These are phyloP conservation scores for Pleoardoris graminearum DNA, from an alignment of 2,329 filamentous ascomycete species.

Conservation along the genomic window DNA sequence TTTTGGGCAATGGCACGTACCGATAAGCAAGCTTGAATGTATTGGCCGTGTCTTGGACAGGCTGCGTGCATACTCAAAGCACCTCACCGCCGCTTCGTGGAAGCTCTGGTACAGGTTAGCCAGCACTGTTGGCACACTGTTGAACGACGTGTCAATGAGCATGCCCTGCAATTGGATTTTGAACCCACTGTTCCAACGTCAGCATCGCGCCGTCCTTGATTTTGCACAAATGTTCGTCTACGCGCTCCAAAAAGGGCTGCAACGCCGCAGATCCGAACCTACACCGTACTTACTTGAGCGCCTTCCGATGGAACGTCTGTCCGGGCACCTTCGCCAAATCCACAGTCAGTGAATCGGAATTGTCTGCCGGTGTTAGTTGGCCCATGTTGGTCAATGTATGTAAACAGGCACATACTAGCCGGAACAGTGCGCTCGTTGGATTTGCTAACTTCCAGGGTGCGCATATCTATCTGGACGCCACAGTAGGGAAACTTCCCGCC, in stretches of 20 bases:
- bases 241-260: not conserved
- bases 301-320: conserved; percentile 77
- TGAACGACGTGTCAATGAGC: conserved; percentile 80
- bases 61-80: conserved; percentile 63
- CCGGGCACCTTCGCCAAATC: conserved; percentile 74
- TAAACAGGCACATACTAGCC: conserved; percentile 49
- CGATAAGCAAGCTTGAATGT: conserved; percentile 61
- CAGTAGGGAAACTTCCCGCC: conserved; percentile 81
- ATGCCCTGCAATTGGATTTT: conserved; percentile 84
- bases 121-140: conserved; percentile 69
- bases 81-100: conserved; percentile 75
- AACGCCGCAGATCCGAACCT: not conserved
- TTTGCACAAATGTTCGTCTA: conserved; percentile 1
- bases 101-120: conserved; percentile 78
- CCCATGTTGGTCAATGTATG: conserved; percentile 1
- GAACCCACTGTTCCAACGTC: conserved; percentile 59
- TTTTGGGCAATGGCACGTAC: conserved; percentile 44
- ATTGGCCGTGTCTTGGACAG: conserved; percentile 63
- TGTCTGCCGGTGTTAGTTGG: conserved; percentile 43
- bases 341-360: conserved; percentile 76
- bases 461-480: conserved; percentile 74
- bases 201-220: conserved; percentile 14
- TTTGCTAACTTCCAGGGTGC: conserved; percentile 73
- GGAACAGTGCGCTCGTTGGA: conserved; percentile 60
- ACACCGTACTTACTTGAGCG: conserved; percentile 61